Evolutionary conservation across 1,284 basidiomycete genomes (phyloP).

Genomic region (Ustilago nuda): DNA sequence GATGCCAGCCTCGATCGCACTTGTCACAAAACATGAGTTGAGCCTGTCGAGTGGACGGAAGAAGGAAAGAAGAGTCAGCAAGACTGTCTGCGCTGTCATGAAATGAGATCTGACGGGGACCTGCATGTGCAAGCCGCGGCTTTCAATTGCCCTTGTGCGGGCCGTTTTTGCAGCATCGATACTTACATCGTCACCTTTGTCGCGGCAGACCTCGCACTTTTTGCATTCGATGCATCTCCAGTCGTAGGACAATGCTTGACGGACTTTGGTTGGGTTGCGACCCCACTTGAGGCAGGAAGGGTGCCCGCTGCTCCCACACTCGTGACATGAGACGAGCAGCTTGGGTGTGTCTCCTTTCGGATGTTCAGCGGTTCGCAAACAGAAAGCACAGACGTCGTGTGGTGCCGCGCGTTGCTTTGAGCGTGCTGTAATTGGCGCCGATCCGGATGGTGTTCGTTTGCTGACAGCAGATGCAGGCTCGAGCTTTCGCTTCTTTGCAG

Average conservation of each 20-base stretch:
- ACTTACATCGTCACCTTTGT: slow-evolving; percentile 90
- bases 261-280: slow-evolving; percentile 71
- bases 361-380: slow-evolving; percentile 47
- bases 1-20: slow-evolving; percentile 97
- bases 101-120: slow-evolving; percentile 23
- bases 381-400: slow-evolving; percentile 67
- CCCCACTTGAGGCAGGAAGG: slow-evolving; percentile 66
- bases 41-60: slow-evolving; percentile 72
- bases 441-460: slow-evolving; percentile 7
- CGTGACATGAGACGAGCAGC: slow-evolving; percentile 65
- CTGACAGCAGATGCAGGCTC: slow-evolving; percentile 10
- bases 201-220: slow-evolving; percentile 85
- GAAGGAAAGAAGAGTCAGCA: slow-evolving; percentile 13
- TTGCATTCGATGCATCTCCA: slow-evolving; percentile 97
- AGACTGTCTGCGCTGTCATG: neutral
- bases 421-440: neutral
- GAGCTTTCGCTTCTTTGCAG: slow-evolving; percentile 45
- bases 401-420: slow-evolving; percentile 25
- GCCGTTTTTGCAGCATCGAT: neutral
- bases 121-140: slow-evolving; percentile 7
- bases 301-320: slow-evolving; percentile 69
- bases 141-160: neutral
- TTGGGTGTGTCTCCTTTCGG: slow-evolving; percentile 51
- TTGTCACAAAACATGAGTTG: slow-evolving; percentile 90
- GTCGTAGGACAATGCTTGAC: slow-evolving; percentile 74